phyloP scores from a whole-genome alignment of 805 yeast genomes.

The Saturnispora gosingensis region DNA sequence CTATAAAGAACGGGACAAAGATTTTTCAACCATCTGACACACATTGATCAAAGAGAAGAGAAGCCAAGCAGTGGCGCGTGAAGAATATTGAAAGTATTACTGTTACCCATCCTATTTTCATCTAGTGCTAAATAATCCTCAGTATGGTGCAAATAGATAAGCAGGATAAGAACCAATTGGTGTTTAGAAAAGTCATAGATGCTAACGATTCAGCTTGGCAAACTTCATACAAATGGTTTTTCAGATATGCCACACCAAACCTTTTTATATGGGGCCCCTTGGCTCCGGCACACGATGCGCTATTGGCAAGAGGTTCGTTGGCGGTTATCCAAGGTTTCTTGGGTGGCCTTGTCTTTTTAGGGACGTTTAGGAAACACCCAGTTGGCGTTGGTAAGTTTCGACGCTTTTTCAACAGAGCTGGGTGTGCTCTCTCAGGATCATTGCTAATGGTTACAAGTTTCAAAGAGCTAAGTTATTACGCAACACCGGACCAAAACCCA shows the following conservation, averaged over 20 bases:
- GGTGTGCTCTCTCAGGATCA: constrained; percentile 15
- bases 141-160: constrained; percentile 10
- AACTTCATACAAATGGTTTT: constrained; percentile 16
- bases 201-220: constrained; percentile 17
- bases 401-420: constrained; percentile 7
- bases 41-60: background rate
- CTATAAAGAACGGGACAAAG: background rate
- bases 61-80: background rate
- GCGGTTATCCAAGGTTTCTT: constrained; percentile 21
- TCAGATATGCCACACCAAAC: constrained; percentile 24
- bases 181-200: constrained; percentile 19
- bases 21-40: background rate
- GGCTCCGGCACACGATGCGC: constrained; percentile 29
- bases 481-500: constrained; percentile 19
- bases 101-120: background rate
- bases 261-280: constrained; percentile 26
- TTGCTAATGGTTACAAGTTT: constrained; percentile 10
- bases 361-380: constrained; percentile 9
- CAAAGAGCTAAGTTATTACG: constrained; percentile 13
- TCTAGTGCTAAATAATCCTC: background rate
- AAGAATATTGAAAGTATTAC: background rate
- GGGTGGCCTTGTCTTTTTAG: constrained; percentile 15
- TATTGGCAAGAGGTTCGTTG: constrained; percentile 18
- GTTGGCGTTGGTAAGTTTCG: constrained; percentile 4
- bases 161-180: constrained; percentile 7